Evolutionary conservation across 1,139 yeast species (phyloP), one percentile per base, ranked within the genome.

Genomic region (Saccharomyces hybrid): DNA sequence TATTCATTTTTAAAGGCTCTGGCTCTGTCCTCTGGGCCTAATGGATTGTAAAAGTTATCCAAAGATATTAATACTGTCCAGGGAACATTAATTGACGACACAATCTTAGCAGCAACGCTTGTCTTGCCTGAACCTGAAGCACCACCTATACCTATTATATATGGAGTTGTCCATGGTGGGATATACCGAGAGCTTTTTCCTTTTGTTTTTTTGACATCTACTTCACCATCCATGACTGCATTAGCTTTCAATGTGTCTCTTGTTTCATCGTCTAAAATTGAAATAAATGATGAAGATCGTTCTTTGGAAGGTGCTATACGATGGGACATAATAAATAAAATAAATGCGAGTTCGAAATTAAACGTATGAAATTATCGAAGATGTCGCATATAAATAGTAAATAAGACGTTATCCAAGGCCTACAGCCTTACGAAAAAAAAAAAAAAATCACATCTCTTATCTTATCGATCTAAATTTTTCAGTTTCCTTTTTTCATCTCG

Each of bases 121-220:
- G 99, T 93, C 68, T 93, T 93, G 2, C 99, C 99, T 0, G 96
- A 87, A 1, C 98, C 99, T 25, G 96, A 86, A 54, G 87, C 83
- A 1, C 99, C 99, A 0, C 97, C 97, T 19, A 93, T 82, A 5
- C 97, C 99, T 59, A 93, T 91, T 52, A 93, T 84, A 67, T 90
- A 93, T 0, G 98, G 98, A 57, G 89, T 90, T 1, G 89, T 84
- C 98, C 98, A 93, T 26, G 98, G 98, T 2, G 98, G 98, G 14
- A 81, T 79, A 66, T 88, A 87, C 42, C 57, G 58, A 19, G 44
- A 38, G 44, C 44, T 19, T 19, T 38, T 38, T 7, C 44, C 44
- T 25, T 38, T 23, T 2, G 13, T 38, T n/a, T 38, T 38, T 19
- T 38, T 19, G 13, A 19, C 25, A 38, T 38, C 44, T 5, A 23